Evolutionary conservation across 106 monocot species (phyloP), one percentile per base, ranked within the genome.

Genomic region (Agapanthus africanus): DNA sequence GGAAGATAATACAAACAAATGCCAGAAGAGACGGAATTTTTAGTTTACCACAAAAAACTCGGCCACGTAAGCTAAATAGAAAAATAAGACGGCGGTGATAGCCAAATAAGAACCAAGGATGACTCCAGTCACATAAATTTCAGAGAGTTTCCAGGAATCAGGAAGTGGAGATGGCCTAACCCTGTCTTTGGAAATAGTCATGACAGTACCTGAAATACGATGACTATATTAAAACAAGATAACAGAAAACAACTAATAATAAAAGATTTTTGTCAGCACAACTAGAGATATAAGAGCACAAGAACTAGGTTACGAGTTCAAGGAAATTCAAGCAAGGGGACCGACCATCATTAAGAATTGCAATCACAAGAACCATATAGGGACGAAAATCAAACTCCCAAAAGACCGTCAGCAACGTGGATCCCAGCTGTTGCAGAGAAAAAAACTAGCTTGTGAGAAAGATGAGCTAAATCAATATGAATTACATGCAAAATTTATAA

Each of bases 181-280:
- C 52, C 74, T 78, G 63, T 82, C 82, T 74, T 82, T 82, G 7
- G 82, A 78, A 56, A 82, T 82, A 40, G 82, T 82, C 82, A 82
- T 82, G 38, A 82, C 78, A 35, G 82, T 78, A 71, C 82, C 82
- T 82, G 62, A 40, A 54, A 54, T 60, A 28, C 14, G 74, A 50
- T 33, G 9, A 50, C 4, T 30, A 18, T 11, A 56, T 56, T 56
- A 56, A 30, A 30, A 56, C 28, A 26, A 56, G 30, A 28, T 28
- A 63, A 13, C 21, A 79, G 36, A 63, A 60, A 4, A 47, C 34
- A 37, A 63, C 16, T 65, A 11, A 38, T 22, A 54, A 32, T 28
- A 28, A 54, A 25, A 19, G 19, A n/a, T n/a, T n/a, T n/a, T 13
- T 30, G 4, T n/a, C n/a, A n/a, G n/a, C n/a, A n/a, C n/a, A n/a